These are phyloP conservation scores for Candida koratica DNA, from an alignment of 805 yeast genomes.

Conservation along the genomic window DNA sequence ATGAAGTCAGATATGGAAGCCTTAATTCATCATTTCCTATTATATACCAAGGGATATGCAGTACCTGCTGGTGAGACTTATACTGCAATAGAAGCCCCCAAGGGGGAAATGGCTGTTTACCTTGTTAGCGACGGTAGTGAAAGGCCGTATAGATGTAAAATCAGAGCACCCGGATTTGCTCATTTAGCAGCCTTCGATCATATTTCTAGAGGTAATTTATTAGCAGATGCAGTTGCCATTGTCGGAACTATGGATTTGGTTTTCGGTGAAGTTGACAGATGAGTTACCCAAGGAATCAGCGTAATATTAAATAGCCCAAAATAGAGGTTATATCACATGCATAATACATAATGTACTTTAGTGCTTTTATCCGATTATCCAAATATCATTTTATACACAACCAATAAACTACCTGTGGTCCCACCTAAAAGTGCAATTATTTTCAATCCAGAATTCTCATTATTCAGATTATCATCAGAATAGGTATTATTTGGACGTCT, in stretches of 20 bases:
- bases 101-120: slow-evolving; percentile 92
- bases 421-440: slow-evolving; percentile 29
- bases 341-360: slow-evolving; percentile 8
- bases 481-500: slow-evolving; percentile 24
- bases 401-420: slow-evolving; percentile 26
- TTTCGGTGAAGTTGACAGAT: slow-evolving; percentile 93
- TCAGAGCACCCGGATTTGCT: slow-evolving; percentile 92
- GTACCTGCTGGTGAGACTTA: slow-evolving; percentile 91
- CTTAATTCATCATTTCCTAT: slow-evolving; percentile 81
- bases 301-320: no score
- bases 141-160: slow-evolving; percentile 88
- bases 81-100: slow-evolving; percentile 90
- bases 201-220: slow-evolving; percentile 77
- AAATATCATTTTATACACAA: slow-evolving; percentile 23
- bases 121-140: slow-evolving; percentile 86
- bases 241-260: slow-evolving; percentile 95
- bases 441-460: slow-evolving; percentile 20
- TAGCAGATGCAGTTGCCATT: slow-evolving; percentile 90
- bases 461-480: slow-evolving; percentile 15
- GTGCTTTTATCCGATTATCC: slow-evolving; percentile 3
- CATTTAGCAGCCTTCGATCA: slow-evolving; percentile 87
- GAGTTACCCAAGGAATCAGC: slow-evolving; percentile 17
- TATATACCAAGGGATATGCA: slow-evolving; percentile 82
- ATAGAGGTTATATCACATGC: no score
- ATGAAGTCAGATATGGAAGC: slow-evolving; percentile 96